Evolutionary conservation across 31 red algal species (phyloP).

Genomic region (Endocladia muricata): DNA sequence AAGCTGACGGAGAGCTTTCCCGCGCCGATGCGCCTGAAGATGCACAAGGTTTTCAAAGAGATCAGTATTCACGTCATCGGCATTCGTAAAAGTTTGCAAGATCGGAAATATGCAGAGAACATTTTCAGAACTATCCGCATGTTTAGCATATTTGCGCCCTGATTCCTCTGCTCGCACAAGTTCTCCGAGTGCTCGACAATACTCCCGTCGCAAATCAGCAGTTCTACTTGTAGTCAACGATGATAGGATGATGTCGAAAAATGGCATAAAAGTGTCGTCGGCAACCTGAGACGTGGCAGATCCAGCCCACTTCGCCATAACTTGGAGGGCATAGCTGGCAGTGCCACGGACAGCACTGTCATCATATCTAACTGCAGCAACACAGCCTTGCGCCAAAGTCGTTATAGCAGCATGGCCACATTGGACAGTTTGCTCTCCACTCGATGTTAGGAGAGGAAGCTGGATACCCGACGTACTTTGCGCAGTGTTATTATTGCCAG

Average conservation of each 20-base stretch:
- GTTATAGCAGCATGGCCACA: conserved; percentile 30
- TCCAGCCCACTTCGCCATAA: conserved; percentile 51
- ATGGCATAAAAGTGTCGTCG: background rate
- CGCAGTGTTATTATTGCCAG: background rate
- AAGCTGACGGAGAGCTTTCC: conserved; percentile 46
- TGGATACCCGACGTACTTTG: background rate
- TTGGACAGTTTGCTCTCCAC: background rate
- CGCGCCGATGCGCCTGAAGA: conserved; percentile 74
- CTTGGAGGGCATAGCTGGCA: conserved; percentile 41
- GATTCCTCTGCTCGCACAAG: no score
- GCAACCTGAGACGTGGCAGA: conserved; percentile 1
- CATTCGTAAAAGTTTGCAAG: conserved; percentile 17
- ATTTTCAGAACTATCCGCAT: background rate
- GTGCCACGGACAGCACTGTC: conserved; percentile 68
- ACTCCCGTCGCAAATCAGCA: conserved; percentile 18
- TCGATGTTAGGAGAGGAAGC: background rate
- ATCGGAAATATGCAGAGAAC: conserved; percentile 5
- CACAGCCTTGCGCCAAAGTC: conserved; percentile 38
- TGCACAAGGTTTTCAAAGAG: conserved; percentile 80
- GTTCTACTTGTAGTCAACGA: conserved; percentile 13
- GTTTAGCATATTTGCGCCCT: no score
- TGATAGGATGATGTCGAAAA: conserved; percentile 21
- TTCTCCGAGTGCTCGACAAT: conserved; percentile 36
- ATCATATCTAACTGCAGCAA: conserved; percentile 40
- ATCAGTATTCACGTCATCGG: conserved; percentile 46